These are phyloP conservation scores for Hypoxylon lienhwacheense DNA, from an alignment of 495 filamentous ascomycete genomes.

Conservation along the genomic window DNA sequence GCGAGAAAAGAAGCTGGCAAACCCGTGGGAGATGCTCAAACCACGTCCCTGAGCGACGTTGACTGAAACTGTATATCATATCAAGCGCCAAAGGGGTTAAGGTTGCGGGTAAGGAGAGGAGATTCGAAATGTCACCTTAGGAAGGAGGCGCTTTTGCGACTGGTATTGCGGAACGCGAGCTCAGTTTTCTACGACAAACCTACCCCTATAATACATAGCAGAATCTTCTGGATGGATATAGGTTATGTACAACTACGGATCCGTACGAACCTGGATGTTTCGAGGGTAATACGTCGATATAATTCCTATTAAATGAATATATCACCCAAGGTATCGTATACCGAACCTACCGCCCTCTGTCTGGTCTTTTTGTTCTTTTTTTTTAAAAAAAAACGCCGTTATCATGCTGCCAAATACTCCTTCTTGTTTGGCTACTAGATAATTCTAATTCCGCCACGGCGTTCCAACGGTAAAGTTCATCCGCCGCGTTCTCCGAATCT, in stretches of 20 bases:
- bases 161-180: background rate
- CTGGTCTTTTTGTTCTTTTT: no score
- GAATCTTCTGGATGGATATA: constrained; percentile 23
- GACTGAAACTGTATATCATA: constrained; percentile 5
- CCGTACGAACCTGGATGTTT: background rate
- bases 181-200: constrained; percentile 4
- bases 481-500: constrained; percentile 92
- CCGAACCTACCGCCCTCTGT: constrained; percentile 7
- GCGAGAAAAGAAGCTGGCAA: background rate
- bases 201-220: constrained; percentile 35
- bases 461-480: constrained; percentile 38
- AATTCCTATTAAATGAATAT: constrained; percentile 21
- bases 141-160: background rate
- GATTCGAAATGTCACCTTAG: no score
- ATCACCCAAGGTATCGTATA: constrained; percentile 26
- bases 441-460: background rate
- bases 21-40: background rate
- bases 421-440: background rate
- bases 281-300: constrained; percentile 9
- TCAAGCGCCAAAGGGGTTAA: no score
- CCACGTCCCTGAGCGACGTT: constrained; percentile 15
- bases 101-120: background rate
- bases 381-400: constrained; percentile 15
- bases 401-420: background rate
- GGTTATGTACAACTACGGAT: constrained; percentile 28